Base-by-base conservation (phyloP, 108 stramenopile species). In the Cyclotella sp. region DNA sequence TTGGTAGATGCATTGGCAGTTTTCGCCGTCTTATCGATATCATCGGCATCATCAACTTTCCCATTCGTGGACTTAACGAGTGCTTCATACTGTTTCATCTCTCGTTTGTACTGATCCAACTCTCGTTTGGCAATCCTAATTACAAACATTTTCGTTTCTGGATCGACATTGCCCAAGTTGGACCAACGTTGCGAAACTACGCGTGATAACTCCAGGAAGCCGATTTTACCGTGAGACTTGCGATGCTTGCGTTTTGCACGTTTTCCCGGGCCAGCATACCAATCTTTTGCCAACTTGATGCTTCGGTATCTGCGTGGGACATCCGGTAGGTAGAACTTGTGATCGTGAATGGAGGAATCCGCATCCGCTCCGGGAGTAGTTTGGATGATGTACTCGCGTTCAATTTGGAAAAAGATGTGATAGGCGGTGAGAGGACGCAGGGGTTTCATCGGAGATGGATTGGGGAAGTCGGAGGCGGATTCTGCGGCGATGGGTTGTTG, bases 181-280 rank as follows among this genome's bases (percentile, higher is more conserved):
- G 82, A 75, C 93, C 93, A 93, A 34, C 83, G 85, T 9, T 70
- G 53, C 19, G 88, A 89, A 28, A 93, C 86, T 1, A 77, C 68
- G 19, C 86, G 75, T 2, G 93, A 91, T 63, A 93, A 80, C 39
- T 93, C 93, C 18, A 84, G 86, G 69, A 93, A 93, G 15, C 90
- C 89, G 29, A 93, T 87, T 72, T 91, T 90, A 16, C 93, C 90
- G 64, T 93, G 93, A 39, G 85, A 83, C 72, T 91, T 91, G 42
- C 92, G 81, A 77, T 93, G 90, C 57, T 76, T 78, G 63, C 85
- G 78, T 45, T 82, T 82, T 41, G 69, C 55, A 19, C 82, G 75
- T 57, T 76, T 82, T 30, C 82, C 82, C 3, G 82, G 82, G 16
- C 82, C 82, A 19, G 70, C 64, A 54, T 70, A 82, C 82, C 82